Evolutionary conservation across 805 yeast genomes (phyloP).

Genomic region (Brettanomyces custersianus): DNA sequence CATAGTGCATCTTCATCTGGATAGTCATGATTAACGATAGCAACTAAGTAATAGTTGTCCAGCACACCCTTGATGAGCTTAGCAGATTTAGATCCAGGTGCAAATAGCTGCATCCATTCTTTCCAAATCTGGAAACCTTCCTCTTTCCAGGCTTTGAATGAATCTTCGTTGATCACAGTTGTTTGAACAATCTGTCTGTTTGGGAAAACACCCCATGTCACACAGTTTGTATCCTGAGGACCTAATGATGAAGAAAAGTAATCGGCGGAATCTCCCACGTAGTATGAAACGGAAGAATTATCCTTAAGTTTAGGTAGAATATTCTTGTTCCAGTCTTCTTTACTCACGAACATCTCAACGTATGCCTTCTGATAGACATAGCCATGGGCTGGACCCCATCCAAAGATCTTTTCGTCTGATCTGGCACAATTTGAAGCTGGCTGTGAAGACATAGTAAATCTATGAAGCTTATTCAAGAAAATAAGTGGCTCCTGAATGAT

Average conservation of each 20-base stretch:
- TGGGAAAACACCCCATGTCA: slow-evolving; percentile 98
- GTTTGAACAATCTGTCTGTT: slow-evolving; percentile 84
- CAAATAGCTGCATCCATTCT: slow-evolving; percentile 85
- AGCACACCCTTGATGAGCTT: slow-evolving; percentile 53
- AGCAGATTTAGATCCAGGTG: slow-evolving; percentile 44
- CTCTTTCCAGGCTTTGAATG: slow-evolving; percentile 93
- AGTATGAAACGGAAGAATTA: slow-evolving; percentile 56
- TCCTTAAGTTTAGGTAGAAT: slow-evolving; percentile 45
- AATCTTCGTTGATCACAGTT: slow-evolving; percentile 84
- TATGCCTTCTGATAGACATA: slow-evolving; percentile 87
- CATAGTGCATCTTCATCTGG: slow-evolving; percentile 67
- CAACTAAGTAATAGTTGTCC: slow-evolving; percentile 64
- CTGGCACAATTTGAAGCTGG: slow-evolving; percentile 81
- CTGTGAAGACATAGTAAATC: slow-evolving; percentile 89
- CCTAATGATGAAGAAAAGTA: slow-evolving; percentile 53
- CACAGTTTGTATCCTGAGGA: slow-evolving; percentile 58
- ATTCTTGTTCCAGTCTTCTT: slow-evolving; percentile 52
- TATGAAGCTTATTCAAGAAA: slow-evolving; percentile 62
- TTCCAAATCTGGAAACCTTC: slow-evolving; percentile 88
- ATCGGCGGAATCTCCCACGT: slow-evolving; percentile 57
- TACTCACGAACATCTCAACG: slow-evolving; percentile 81
- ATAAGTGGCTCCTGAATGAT: slow-evolving; percentile 87
- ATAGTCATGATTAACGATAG: slow-evolving; percentile 81
- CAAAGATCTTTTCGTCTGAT: slow-evolving; percentile 80
- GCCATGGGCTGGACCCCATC: slow-evolving; percentile 96